Evolutionary conservation across 768 basidiomycete species (phyloP), one percentile per base, ranked within the genome.

Genomic region (Auricularia sp.): DNA sequence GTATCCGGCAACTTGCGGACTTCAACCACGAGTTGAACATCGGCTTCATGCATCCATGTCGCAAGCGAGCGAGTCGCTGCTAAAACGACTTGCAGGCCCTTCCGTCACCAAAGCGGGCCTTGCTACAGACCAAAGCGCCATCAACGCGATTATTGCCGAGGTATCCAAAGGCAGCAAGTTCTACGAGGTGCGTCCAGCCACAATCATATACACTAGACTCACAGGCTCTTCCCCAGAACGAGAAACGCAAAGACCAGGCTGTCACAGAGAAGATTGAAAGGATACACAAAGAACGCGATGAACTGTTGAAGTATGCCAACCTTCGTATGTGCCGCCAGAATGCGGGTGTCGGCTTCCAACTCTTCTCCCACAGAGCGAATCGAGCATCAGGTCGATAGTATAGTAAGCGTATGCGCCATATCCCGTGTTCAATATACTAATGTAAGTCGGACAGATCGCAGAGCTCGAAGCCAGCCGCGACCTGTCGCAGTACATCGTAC

Each of bases 111-210:
- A 96, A 80, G 92, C 93, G 58, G 93, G 93, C 63, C 81, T 92
- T 65, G 82, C 88, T 7, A 83, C 83, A 67, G 90, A 92, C 69
- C 90, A 92, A 71, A 81, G 83, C 37, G 92, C 92, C 71, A 89
- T 96, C 56, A 95, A 94, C 69, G 85, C 83, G 18, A 83, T 94
- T 64, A 97, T 96, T 62, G 90, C 91, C 1, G 91, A 96, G 63
- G 93, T 85, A 18, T 94, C 91, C 6, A 94, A 92, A 72, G 94
- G 94, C 3, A 95, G 93, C 34, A 94, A 93, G 75, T 98, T 90
- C 75, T 95, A 92, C 73, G 86, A 93, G 78, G 89, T 84, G 72
- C 70, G 79, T 45, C 33, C n/a, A 24, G 16, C 39, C 16, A 37
- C 44, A 33, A 21, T 36, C 16, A 16, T 3, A 2, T 21, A 34